phyloP scores from a whole-genome alignment of 208 protist genomes.

The Blastocrithidia nonstop region DNA sequence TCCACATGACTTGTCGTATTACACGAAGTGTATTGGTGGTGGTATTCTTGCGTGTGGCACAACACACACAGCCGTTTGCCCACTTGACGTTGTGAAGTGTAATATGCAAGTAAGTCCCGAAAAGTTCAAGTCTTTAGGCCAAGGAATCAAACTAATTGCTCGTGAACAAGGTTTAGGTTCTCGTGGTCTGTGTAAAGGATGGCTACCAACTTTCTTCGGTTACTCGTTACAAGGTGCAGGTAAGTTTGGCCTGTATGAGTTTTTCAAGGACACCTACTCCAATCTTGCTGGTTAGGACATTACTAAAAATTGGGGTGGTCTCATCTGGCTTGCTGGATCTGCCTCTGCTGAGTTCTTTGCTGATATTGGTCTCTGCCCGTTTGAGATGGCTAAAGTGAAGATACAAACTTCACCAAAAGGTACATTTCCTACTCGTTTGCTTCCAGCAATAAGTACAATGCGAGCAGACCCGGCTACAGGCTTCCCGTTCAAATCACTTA shows the following conservation, averaged over 20 bases:
- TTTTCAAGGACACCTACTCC: constrained; percentile 88
- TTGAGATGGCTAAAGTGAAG: constrained; percentile 90
- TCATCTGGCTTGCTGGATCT: constrained; percentile 83
- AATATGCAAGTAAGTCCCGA: constrained; percentile 89
- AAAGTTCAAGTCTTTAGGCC: constrained; percentile 68
- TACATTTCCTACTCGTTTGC: constrained; percentile 62
- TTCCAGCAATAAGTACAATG: constrained; percentile 56
- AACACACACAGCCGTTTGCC: constrained; percentile 89
- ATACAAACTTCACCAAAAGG: constrained; percentile 79
- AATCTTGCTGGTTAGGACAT: constrained; percentile 81
- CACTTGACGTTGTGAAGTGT: constrained; percentile 94
- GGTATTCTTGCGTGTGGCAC: constrained; percentile 89
- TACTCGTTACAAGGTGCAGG: constrained; percentile 87
- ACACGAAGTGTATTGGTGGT: constrained; percentile 85
- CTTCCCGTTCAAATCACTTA: constrained; percentile 83
- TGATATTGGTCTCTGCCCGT: constrained; percentile 91
- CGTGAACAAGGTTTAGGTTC: constrained; percentile 56
- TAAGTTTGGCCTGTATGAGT: constrained; percentile 93
- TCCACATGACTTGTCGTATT: constrained; percentile 77
- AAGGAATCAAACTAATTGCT: constrained; percentile 45
- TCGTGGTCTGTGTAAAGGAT: constrained; percentile 75
- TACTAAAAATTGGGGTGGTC: constrained; percentile 38
- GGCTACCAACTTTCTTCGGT: constrained; percentile 82
- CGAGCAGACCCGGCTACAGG: constrained; percentile 40
- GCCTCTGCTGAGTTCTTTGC: constrained; percentile 94